phyloP scores from a whole-genome alignment of 2,329 filamentous ascomycete species.

The Colletotrichum spaethianum region DNA sequence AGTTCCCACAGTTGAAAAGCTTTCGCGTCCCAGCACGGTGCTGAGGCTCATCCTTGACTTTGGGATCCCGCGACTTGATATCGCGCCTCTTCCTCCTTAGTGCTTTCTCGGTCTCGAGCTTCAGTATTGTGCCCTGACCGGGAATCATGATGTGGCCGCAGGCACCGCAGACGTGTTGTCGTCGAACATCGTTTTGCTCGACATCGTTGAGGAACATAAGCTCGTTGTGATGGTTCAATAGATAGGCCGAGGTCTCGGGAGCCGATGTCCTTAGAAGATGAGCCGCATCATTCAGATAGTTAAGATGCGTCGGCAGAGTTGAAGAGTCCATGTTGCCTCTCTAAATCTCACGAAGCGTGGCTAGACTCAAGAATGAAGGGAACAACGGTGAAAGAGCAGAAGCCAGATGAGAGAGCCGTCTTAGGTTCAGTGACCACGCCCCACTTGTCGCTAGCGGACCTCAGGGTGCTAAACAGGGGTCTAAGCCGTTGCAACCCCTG shows the following conservation, averaged over 20 bases:
- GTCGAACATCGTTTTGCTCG: constrained; percentile 61
- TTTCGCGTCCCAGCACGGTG: constrained; percentile 32
- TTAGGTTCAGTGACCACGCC: constrained; percentile 7
- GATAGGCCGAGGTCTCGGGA: constrained; percentile 71
- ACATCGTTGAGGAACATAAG: constrained; percentile 64
- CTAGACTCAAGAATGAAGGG: not conserved
- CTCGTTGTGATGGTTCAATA: constrained; percentile 68
- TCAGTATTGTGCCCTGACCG: constrained; percentile 60
- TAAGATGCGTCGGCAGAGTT: constrained; percentile 44
- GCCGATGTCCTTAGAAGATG: constrained; percentile 67
- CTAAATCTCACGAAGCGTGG: not conserved
- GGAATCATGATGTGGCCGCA: constrained; percentile 74
- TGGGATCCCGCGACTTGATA: not conserved
- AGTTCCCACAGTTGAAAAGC: constrained; percentile 37
- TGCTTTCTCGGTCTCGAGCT: constrained; percentile 56
- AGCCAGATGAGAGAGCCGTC: not conserved
- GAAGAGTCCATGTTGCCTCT: constrained; percentile 18
- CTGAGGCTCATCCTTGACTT: constrained; percentile 3
- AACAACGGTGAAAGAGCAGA: not conserved
- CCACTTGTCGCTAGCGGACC: constrained; percentile 23
- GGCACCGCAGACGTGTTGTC: constrained; percentile 68
- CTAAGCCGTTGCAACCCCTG: constrained; percentile 12
- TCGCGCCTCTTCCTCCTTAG: constrained; percentile 60
- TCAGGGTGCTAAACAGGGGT: constrained; percentile 26
- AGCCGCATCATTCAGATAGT: constrained; percentile 71